Base-by-base conservation (phyloP, 148 eudicot genomes). In the Chenopodium berlandieri region DNA sequence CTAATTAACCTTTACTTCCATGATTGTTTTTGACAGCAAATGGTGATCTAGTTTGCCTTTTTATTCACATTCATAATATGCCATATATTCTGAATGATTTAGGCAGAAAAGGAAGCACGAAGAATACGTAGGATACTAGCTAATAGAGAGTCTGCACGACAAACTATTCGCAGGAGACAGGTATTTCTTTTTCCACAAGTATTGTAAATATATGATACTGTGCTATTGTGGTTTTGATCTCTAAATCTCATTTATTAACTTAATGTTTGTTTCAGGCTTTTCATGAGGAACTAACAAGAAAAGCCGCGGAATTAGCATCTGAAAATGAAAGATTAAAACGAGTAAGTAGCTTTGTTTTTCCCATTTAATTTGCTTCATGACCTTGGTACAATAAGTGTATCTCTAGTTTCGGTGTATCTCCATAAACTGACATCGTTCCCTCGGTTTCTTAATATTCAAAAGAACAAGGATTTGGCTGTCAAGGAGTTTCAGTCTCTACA, bases 111-210 rank as follows among this genome's bases (percentile, higher is more conserved):
- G 82, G 94, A 94, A 84, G 94, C 84, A 68, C 86, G 95, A 52
- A 92, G 88, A 81, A 19, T 90, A 60, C 91, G 91, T 1, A 89
- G 97, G 72, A 86, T 94, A 13, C 74, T 94, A 78, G 97, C 98
- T 23, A 94, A 94, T 65, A 88, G 98, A 76, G 98, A 94, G 85
- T 94, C 97, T 0, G 98, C 98, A 17, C 87, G 97, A 70, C 92
- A 91, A 84, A 91, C 98, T 3, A 94, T 94, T 79, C 93, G 95
- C 14, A 90, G 95, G 40, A 88, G 97, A 81, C 97, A 92, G 95
- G 98, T 92, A 76, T 23, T 58, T 8, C 58, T 12, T 75, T 40
- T 81, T 73, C 62, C 7, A 56, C 0, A 14, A 16, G 17, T 14
- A 56, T 56, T 54, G 60, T 27, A 27, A 27, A 27, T 27, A 27